Percentiles rank a stretch among this genome's conserved stretches.
These are phyloP conservation scores for Erodium texanum DNA, from an alignment of 441 rosid genomes.

Conservation along the genomic window DNA sequence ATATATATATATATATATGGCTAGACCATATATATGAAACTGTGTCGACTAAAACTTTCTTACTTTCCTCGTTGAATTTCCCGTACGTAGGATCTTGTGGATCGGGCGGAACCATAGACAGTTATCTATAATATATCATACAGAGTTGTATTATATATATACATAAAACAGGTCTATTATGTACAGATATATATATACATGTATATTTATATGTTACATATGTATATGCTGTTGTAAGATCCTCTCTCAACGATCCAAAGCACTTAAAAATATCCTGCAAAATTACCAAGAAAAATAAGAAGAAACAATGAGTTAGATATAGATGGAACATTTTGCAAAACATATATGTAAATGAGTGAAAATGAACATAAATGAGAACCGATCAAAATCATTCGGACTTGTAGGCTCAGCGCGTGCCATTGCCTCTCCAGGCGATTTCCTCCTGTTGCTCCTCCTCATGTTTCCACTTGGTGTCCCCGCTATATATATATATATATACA, in stretches of 20 bases:
- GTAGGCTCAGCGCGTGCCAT: conserved; percentile 28
- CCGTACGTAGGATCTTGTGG: no score
- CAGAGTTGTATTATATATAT: background rate
- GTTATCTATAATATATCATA: no score
- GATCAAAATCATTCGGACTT: conserved; percentile 53
- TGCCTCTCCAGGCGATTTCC: conserved; percentile 32
- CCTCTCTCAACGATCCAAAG: conserved; percentile 62
- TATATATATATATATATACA: conserved; percentile 23
- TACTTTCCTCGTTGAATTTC: no score
- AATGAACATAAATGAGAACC: conserved; percentile 23
- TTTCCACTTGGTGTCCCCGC: conserved; percentile 64
- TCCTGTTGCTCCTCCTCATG: conserved; percentile 42
- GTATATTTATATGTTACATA: background rate
- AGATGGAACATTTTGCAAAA: background rate
- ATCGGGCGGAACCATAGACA: no score
- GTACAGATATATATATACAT: background rate
- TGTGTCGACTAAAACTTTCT: no score
- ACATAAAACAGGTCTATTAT: background rate
- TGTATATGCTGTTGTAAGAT: background rate
- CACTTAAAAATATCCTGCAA: conserved; percentile 59
- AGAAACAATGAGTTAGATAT: background rate
- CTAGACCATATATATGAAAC: no score
- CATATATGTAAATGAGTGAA: no score
- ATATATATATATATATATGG: no score
- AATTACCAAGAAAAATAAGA: background rate